phyloP scores from a whole-genome alignment of 2,329 filamentous ascomycete species.

The Colletotrichum sansevieriae region DNA sequence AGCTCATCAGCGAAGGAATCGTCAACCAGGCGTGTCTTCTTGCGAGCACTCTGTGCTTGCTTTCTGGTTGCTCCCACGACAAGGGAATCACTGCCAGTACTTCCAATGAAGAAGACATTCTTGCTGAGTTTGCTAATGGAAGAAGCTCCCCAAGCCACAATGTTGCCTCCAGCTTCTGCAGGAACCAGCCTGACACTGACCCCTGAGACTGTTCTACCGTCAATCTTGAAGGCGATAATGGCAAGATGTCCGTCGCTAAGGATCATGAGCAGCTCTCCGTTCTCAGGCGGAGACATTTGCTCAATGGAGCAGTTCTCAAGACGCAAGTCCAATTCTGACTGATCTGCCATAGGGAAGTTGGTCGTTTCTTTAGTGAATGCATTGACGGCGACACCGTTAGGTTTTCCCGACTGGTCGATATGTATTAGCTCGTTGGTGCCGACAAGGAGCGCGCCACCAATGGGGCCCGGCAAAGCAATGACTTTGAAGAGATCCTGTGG shows the following conservation, averaged over 20 bases:
- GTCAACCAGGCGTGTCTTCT: conserved; percentile 71
- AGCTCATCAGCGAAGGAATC: conserved; percentile 65
- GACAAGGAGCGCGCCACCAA: conserved; percentile 89
- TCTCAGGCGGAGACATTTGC: conserved; percentile 75
- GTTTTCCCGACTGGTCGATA: conserved; percentile 94
- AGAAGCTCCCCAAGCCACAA: conserved; percentile 74
- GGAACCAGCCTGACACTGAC: conserved; percentile 78
- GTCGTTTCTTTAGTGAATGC: conserved; percentile 87
- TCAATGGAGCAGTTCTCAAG: conserved; percentile 87
- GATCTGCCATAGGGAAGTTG: conserved; percentile 86
- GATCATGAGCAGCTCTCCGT: conserved; percentile 87
- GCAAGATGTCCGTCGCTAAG: conserved; percentile 81
- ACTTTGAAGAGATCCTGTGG: conserved; percentile 90
- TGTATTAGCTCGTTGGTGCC: conserved; percentile 94
- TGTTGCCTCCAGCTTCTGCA: conserved; percentile 70
- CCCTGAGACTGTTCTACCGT: conserved; percentile 91
- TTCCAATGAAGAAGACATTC: conserved; percentile 84
- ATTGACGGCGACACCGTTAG: conserved; percentile 93
- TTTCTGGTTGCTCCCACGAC: conserved; percentile 84
- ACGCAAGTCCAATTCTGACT: conserved; percentile 82
- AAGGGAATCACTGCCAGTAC: conserved; percentile 84
- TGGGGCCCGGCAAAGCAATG: conserved; percentile 84
- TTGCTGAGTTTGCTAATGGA: conserved; percentile 78
- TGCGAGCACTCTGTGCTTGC: conserved; percentile 70
- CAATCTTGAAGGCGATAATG: conserved; percentile 84